Evolutionary conservation across 2,329 filamentous ascomycete genomes (phyloP).

Genomic region (Plenodomus biglobosus): DNA sequence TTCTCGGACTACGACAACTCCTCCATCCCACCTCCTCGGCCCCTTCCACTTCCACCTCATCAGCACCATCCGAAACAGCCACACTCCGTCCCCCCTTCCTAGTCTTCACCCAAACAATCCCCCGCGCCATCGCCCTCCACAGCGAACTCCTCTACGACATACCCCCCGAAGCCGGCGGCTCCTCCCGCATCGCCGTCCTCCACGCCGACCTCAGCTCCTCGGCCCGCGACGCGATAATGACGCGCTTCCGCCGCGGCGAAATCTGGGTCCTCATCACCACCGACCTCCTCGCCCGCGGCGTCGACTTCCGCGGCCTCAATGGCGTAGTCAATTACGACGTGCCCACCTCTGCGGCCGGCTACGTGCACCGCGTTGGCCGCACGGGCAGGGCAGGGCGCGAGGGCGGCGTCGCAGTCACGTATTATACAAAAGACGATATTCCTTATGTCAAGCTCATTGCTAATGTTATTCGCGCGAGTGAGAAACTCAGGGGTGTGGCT

Average conservation of each 20-base stretch:
- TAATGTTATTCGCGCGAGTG: constrained; percentile 83
- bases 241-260: constrained; percentile 84
- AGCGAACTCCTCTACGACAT: constrained; percentile 94
- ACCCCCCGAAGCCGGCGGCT: constrained; percentile 80
- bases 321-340: constrained; percentile 98
- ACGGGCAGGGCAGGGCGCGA: constrained; percentile 86
- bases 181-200: constrained; percentile 81
- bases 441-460: constrained; percentile 87
- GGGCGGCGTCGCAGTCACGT: constrained; percentile 86
- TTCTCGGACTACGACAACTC: constrained; percentile 86
- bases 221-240: constrained; percentile 78
- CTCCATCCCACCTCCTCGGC: constrained; percentile 72
- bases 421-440: constrained; percentile 95
- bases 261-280: constrained; percentile 98
- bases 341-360: constrained; percentile 83
- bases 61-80: constrained; percentile 48
- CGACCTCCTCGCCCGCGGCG: constrained; percentile 84
- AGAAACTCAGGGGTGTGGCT: constrained; percentile 62
- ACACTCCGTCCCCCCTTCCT: constrained; percentile 82
- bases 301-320: constrained; percentile 94
- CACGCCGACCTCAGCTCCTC: constrained; percentile 82
- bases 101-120: constrained; percentile 95
- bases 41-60: constrained; percentile 45
- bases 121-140: constrained; percentile 82
- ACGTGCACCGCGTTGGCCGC: constrained; percentile 90